A percentile compares a stretch with the other conserved stretches of the same genome.
phyloP scores from a whole-genome alignment of 345 rosid species.

The Bruguiera gymnorhiza region DNA sequence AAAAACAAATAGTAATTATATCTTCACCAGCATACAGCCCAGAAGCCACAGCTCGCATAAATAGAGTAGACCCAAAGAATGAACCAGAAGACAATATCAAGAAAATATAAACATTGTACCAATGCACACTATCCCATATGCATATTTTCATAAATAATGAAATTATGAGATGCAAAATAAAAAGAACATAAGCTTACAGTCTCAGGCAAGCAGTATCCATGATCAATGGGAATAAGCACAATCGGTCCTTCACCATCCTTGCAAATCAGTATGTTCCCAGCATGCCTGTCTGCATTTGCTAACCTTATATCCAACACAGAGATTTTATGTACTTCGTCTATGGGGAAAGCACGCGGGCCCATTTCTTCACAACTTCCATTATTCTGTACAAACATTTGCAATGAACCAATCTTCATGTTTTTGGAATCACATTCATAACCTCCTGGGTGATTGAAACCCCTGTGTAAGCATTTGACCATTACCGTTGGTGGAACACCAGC shows the following conservation, averaged over 20 bases:
- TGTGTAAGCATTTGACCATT: conserved; percentile 77
- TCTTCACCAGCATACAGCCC: too few species aligned
- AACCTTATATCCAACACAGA: conserved; percentile 83
- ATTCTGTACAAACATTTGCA: conserved; percentile 75
- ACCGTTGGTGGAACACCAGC: conserved; percentile 85
- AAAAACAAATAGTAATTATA: too few species aligned
- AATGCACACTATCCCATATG: too few species aligned
- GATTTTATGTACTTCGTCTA: conserved; percentile 81
- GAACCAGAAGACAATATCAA: too few species aligned
- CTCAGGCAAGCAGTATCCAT: conserved; percentile 85
- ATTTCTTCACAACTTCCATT: conserved; percentile 86
- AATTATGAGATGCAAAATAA: not conserved
- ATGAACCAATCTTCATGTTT: conserved; percentile 67
- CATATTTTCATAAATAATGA: too few species aligned
- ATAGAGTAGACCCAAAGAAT: too few species aligned
- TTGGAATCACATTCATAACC: conserved; percentile 41
- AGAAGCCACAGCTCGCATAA: too few species aligned
- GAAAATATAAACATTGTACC: too few species aligned
- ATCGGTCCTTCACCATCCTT: conserved; percentile 42
- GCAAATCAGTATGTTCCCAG: conserved; percentile 79
- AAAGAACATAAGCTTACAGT: conserved; percentile 43
- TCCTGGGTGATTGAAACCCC: conserved; percentile 59
- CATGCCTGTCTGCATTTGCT: conserved; percentile 93
- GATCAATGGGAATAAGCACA: conserved; percentile 77
- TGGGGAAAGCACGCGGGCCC: conserved; percentile 69